These are phyloP conservation scores for Ceratobasidium sp. DNA, from an alignment of 1,284 basidiomycete genomes.

Conservation along the genomic window DNA sequence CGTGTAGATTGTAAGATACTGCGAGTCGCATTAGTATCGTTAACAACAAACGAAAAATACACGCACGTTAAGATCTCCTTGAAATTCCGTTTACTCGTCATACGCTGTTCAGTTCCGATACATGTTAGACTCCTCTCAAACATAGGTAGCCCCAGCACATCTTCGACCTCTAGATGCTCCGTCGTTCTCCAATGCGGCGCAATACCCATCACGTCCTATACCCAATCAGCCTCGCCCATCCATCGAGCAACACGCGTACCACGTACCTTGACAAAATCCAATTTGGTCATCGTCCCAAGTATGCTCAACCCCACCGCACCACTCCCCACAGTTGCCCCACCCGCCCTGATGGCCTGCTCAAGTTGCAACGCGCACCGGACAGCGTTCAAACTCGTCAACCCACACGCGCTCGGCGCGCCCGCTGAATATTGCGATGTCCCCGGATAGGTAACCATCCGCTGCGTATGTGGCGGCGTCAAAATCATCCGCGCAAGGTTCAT, in stretches of 20 bases:
- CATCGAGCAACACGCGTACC: neutral
- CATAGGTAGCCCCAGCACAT: constrained; percentile 53
- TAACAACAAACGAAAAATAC: neutral
- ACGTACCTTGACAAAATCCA: constrained; percentile 50
- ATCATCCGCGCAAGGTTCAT: constrained; percentile 33
- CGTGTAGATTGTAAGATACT: constrained; percentile 29
- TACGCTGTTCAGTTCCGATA: constrained; percentile 16
- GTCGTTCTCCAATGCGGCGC: constrained; percentile 62
- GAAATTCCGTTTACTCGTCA: constrained; percentile 31
- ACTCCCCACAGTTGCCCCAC: constrained; percentile 42
- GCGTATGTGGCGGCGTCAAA: constrained; percentile 36
- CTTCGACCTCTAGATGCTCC: constrained; percentile 67
- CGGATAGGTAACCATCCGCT: constrained; percentile 49
- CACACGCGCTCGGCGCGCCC: constrained; percentile 64
- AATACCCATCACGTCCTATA: constrained; percentile 66
- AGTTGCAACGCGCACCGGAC: constrained; percentile 60
- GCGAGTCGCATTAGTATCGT: neutral
- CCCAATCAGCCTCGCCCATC: neutral
- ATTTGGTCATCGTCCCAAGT: constrained; percentile 50
- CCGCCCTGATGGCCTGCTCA: constrained; percentile 47
- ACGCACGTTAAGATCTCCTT: constrained; percentile 20
- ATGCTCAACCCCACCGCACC: constrained; percentile 54
- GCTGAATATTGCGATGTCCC: constrained; percentile 63
- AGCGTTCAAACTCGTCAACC: constrained; percentile 71
- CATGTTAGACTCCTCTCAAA: constrained; percentile 48